Evolutionary conservation across 129 eudicot species (phyloP).

Genomic region (Escallonia herrerae): DNA sequence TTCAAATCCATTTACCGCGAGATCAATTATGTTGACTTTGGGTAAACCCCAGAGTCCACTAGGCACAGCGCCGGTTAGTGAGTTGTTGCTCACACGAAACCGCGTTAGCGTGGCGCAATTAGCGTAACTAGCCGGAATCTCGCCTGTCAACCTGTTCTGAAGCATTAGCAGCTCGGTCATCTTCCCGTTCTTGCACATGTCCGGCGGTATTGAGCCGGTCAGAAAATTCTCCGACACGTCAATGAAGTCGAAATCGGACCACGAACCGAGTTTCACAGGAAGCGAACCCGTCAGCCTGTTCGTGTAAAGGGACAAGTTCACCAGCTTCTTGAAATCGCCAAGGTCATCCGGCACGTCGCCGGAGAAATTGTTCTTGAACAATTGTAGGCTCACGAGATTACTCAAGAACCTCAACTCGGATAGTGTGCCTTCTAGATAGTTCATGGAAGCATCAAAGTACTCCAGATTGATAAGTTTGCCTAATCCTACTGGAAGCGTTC

Average conservation of each 20-base stretch:
- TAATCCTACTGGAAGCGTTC: conserved; percentile 37
- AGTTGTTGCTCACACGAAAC: conserved; percentile 41
- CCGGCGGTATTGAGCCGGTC: conserved; percentile 41
- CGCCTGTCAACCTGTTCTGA: conserved; percentile 30
- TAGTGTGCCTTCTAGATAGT: conserved; percentile 25
- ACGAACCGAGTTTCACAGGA: conserved; percentile 37
- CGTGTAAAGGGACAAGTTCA: conserved; percentile 28
- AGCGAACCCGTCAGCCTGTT: conserved; percentile 35
- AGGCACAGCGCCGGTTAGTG: conserved; percentile 44
- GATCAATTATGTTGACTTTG: conserved; percentile 27
- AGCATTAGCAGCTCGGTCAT: conserved; percentile 26
- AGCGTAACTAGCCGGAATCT: conserved; percentile 27
- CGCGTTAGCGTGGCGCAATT: conserved; percentile 23
- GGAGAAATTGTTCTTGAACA: conserved; percentile 27
- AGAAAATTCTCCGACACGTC: conserved; percentile 44
- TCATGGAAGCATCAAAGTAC: conserved; percentile 32
- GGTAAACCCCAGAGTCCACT: conserved; percentile 52
- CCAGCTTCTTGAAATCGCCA: conserved; percentile 39
- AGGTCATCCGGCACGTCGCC: conserved; percentile 43
- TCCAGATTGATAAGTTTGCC: conserved; percentile 29
- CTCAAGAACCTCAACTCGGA: conserved; percentile 28
- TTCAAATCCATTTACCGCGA: conserved; percentile 28
- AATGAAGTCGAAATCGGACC: conserved; percentile 38
- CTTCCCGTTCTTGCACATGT: conserved; percentile 31
- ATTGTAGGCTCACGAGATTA: conserved; percentile 32